These are phyloP conservation scores for Melampsora americana DNA, from an alignment of 1,284 basidiomycete genomes.

Conservation along the genomic window DNA sequence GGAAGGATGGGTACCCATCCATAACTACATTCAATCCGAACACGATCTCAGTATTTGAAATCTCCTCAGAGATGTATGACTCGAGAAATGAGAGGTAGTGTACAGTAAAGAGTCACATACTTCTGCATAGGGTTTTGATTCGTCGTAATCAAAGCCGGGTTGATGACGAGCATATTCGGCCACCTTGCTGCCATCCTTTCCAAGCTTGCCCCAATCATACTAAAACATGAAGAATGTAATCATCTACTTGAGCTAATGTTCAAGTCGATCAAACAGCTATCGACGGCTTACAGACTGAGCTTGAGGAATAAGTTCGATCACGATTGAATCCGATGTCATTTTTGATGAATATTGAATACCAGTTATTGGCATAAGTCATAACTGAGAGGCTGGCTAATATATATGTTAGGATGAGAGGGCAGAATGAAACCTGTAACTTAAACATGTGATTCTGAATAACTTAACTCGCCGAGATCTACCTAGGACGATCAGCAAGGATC, in stretches of 20 bases:
- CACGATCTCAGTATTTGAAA: not conserved
- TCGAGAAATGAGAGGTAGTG: not conserved
- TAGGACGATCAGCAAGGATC: no score
- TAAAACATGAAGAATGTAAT: not conserved
- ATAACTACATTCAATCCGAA: conserved; percentile 62
- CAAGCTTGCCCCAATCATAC: conserved; percentile 63
- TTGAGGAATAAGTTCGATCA: conserved; percentile 48
- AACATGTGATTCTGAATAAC: no score
- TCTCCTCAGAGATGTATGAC: not conserved
- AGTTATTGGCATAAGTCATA: no score
- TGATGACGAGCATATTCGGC: conserved; percentile 59
- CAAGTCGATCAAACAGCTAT: no score
- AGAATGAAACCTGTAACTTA: no score
- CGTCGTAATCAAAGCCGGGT: conserved; percentile 60
- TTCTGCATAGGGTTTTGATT: conserved; percentile 65
- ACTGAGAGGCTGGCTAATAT: no score
- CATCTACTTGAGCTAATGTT: no score
- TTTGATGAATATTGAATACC: no score
- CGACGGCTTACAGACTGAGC: conserved; percentile 50
- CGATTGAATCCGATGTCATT: not conserved
- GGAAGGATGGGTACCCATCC: conserved; percentile 97
- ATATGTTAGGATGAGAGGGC: no score
- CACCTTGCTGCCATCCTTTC: conserved; percentile 57
- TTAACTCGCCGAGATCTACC: no score
- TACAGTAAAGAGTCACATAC: conserved; percentile 54